Conservation (phyloP, 225 moss, liverwort and hornwort species). For the Antitrichia curtipendula region DNA sequence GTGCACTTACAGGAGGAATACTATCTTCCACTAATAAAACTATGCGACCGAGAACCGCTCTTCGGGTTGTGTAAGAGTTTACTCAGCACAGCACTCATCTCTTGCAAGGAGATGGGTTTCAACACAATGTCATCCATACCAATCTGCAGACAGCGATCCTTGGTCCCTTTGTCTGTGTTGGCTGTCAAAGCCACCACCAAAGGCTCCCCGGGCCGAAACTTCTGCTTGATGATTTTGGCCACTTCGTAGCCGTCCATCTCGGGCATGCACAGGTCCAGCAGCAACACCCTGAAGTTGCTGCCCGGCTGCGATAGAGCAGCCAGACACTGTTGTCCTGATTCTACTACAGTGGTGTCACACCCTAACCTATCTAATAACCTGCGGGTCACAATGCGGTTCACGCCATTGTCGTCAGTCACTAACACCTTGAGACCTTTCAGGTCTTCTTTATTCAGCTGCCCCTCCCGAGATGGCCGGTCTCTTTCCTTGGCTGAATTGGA, state of each 20-base stretch:
- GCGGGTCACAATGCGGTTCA: conserved; percentile 58
- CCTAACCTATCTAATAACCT: conserved; percentile 37
- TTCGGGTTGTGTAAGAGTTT: conserved; percentile 28
- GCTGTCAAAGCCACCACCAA: conserved; percentile 57
- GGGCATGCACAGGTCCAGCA: conserved; percentile 68
- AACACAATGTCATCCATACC: conserved; percentile 56
- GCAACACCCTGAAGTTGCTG: conserved; percentile 26
- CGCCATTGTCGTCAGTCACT: conserved; percentile 59
- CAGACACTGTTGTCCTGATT: conserved; percentile 48
- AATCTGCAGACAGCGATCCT: conserved; percentile 40
- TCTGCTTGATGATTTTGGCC: conserved; percentile 49
- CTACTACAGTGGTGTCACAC: conserved; percentile 42
- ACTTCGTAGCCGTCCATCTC: conserved; percentile 73
- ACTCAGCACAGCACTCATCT: conserved; percentile 44
- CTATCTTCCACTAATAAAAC: conserved; percentile 23
- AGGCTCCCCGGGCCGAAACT: conserved; percentile 39
- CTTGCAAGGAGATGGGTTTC: conserved; percentile 49
- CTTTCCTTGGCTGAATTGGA: conserved; percentile 21
- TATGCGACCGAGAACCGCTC: conserved; percentile 29
- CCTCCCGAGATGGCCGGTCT: conserved; percentile 26
- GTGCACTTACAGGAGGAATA: neutral
- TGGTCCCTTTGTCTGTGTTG: conserved; percentile 48
- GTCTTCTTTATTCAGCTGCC: conserved; percentile 25
- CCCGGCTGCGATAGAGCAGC: conserved; percentile 28
- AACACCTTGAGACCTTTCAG: conserved; percentile 45